Percentiles rank a stretch among this genome's conserved stretches.
Evolutionary conservation across 1,139 yeast genomes (phyloP).

Genomic region (Suzukiozyma palmioleophila): DNA sequence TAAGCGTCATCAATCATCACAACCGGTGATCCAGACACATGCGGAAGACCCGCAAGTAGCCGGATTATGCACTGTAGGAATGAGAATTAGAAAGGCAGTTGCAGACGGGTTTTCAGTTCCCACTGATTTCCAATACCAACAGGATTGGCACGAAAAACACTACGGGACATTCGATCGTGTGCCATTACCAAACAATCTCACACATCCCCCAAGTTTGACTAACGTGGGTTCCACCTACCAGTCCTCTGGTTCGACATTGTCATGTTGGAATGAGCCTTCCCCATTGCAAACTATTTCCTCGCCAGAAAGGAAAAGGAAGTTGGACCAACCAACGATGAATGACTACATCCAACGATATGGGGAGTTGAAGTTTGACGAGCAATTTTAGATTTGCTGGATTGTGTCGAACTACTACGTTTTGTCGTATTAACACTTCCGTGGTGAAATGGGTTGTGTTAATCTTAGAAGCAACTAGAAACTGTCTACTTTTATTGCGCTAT

Average conservation of each 20-base stretch:
- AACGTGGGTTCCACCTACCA: constrained; percentile 38
- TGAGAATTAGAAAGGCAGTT: constrained; percentile 67
- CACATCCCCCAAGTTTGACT: constrained; percentile 38
- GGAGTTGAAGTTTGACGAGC: constrained; percentile 42
- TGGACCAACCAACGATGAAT: constrained; percentile 24
- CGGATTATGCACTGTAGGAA: constrained; percentile 53
- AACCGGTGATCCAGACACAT: constrained; percentile 3
- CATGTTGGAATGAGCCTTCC: background rate
- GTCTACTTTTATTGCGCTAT: too few relatives aligned
- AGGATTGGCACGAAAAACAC: constrained; percentile 5
- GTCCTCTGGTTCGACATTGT: constrained; percentile 13
- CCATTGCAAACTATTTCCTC: constrained; percentile 6
- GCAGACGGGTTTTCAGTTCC: constrained; percentile 53
- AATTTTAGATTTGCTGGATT: constrained; percentile 23
- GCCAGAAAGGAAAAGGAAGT: constrained; percentile 31
- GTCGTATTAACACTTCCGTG: too few relatives aligned
- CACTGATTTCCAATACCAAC: constrained; percentile 6
- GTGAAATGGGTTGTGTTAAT: too few relatives aligned
- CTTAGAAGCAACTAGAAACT: too few relatives aligned
- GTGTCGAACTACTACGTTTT: too few relatives aligned
- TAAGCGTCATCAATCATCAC: background rate
- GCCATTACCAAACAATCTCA: constrained; percentile 47
- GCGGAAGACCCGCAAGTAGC: constrained; percentile 9
- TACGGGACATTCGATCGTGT: constrained; percentile 27
- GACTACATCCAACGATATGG: constrained; percentile 31